These are phyloP conservation scores for Amylostereum areolatum DNA, from an alignment of 1,284 basidiomycete species.

Conservation along the genomic window DNA sequence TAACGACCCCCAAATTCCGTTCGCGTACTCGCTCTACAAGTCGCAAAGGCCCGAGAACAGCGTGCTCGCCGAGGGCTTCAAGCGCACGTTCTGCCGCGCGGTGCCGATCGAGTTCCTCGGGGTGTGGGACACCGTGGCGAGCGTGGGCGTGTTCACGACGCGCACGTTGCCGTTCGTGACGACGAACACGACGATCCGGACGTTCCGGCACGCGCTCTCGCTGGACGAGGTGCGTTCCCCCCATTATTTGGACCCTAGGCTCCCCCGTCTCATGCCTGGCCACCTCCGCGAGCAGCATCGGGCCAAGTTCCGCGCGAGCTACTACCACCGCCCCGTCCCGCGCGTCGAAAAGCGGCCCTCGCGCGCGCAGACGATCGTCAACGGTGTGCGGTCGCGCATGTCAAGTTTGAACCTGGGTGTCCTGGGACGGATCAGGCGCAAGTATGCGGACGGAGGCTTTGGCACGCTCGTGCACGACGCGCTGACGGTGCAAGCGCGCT, in stretches of 20 bases:
- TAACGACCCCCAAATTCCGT: slow-evolving; percentile 49
- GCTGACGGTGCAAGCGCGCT: background rate
- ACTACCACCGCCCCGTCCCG: slow-evolving; percentile 20
- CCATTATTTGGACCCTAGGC: background rate
- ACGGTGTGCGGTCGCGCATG: background rate
- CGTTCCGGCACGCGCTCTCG: slow-evolving; percentile 38
- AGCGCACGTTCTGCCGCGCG: slow-evolving; percentile 41
- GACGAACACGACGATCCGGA: slow-evolving; percentile 30
- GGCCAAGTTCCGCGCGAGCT: slow-evolving; percentile 31
- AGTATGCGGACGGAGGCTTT: too few species aligned
- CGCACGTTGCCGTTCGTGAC: slow-evolving; percentile 35
- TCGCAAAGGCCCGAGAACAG: slow-evolving; percentile 33
- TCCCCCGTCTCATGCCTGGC: background rate
- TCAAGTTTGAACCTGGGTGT: background rate
- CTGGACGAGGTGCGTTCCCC: slow-evolving; percentile 29
- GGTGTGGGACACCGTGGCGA: slow-evolving; percentile 35
- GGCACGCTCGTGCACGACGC: background rate
- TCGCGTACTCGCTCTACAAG: slow-evolving; percentile 54
- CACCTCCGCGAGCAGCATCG: slow-evolving; percentile 21
- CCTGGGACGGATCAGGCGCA: background rate
- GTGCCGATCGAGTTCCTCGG: slow-evolving; percentile 48
- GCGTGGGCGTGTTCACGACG: slow-evolving; percentile 30
- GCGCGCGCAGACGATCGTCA: background rate
- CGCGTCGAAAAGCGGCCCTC: slow-evolving; percentile 1
- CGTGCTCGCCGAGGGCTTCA: slow-evolving; percentile 39